Percentiles rank a stretch among this genome's conserved stretches.
Conservation (phyloP, 2,329 filamentous ascomycete species). For the Coleophoma eucalyptorum region DNA sequence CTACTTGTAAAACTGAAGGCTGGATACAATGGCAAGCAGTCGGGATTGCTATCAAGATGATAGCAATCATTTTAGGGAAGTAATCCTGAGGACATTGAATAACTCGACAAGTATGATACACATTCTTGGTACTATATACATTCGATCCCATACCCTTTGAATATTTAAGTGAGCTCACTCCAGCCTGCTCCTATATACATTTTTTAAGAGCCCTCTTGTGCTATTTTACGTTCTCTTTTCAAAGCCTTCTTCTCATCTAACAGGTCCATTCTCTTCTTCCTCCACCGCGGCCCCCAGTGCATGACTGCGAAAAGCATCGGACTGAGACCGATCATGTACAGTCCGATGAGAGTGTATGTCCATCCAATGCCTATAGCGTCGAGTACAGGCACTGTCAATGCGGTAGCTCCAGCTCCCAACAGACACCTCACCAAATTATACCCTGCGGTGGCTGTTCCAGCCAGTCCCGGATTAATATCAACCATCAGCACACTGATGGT, state of each 20-base stretch:
- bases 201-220: too few relatives aligned
- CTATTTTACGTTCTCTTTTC: neutral
- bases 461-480: constrained; percentile 49
- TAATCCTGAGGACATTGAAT: too few relatives aligned
- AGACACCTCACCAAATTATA: constrained; percentile 54
- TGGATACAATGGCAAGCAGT: too few relatives aligned
- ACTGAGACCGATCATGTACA: constrained; percentile 35
- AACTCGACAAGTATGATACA: too few relatives aligned
- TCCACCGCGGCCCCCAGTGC: constrained; percentile 39
- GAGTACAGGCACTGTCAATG: constrained; percentile 48
- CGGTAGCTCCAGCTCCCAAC: constrained; percentile 48
- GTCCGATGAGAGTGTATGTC: constrained; percentile 44
- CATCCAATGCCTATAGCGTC: constrained; percentile 46
- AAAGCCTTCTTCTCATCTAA: constrained; percentile 4
- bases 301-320: constrained; percentile 38
- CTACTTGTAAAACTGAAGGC: too few relatives aligned
- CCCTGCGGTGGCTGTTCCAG: constrained; percentile 50
- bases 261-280: constrained; percentile 27
- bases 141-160: too few relatives aligned
- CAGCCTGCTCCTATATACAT: too few relatives aligned
- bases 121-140: too few relatives aligned
- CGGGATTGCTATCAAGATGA: too few relatives aligned
- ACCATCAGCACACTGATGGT: constrained; percentile 48
- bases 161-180: too few relatives aligned
- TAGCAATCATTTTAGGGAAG: too few relatives aligned